These are phyloP conservation scores for Pinus albicaulis DNA, from an alignment of 75 land plant species.

Conservation along the genomic window DNA sequence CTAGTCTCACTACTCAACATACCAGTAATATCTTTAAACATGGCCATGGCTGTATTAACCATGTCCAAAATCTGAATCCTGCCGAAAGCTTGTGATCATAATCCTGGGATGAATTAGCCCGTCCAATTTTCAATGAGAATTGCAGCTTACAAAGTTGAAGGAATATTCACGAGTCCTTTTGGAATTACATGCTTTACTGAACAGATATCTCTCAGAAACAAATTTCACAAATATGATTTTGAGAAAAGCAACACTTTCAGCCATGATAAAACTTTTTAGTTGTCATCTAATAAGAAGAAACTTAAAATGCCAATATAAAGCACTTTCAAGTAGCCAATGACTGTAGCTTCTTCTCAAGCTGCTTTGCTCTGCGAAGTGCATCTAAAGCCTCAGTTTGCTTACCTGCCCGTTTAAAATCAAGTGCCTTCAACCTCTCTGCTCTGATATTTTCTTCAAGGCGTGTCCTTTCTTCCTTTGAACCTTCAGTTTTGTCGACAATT, in stretches of 20 bases:
- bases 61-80: neutral
- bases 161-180: neutral
- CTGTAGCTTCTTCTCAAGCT: slow-evolving; percentile 72
- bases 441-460: slow-evolving; percentile 70
- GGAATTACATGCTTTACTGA: neutral
- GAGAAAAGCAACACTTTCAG: neutral
- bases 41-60: neutral
- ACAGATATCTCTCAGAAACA: neutral
- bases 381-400: slow-evolving; percentile 87
- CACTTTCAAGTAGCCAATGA: slow-evolving; percentile 18
- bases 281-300: too few relatives aligned
- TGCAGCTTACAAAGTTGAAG: neutral
- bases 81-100: neutral
- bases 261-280: neutral
- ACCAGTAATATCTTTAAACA: neutral
- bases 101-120: neutral
- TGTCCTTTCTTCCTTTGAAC: slow-evolving; percentile 30
- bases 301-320: neutral
- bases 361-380: slow-evolving; percentile 76
- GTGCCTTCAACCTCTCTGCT: slow-evolving; percentile 72
- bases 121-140: neutral
- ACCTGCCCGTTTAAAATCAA: slow-evolving; percentile 79
- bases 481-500: slow-evolving; percentile 1
- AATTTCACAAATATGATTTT: neutral
- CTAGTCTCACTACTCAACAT: neutral